Base-by-base conservation (phyloP, 108 stramenopile genomes). In the Parietichytrium sp. region DNA sequence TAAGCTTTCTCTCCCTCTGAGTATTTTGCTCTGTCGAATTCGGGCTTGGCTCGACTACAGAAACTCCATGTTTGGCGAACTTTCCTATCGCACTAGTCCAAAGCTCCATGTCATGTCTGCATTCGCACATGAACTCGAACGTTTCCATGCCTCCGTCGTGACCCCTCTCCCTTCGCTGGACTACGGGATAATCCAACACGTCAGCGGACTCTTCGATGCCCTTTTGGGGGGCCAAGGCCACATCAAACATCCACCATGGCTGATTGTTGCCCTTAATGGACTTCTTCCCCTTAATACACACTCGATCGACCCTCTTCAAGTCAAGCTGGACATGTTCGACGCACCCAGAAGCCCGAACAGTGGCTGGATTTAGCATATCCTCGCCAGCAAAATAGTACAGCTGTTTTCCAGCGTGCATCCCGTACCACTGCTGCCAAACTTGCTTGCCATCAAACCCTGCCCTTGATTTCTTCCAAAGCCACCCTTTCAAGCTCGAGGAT, bases 361-460 rank as follows among this genome's bases (percentile, higher is more conserved):
- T n/a, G n/a, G n/a, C n/a, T n/a, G n/a, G n/a, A n/a, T n/a, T n/a
- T n/a, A n/a, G n/a, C n/a, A n/a, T n/a, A n/a, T n/a, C n/a, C n/a
- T n/a, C n/a, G n/a, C n/a, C n/a, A n/a, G n/a, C n/a, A 25, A 45
- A 72, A 20, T 72, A 72, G 20, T 45, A 72, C 13, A 72, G 33
- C 33, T 72, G 38, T 6, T 10, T 8, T 1, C 25, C 61, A 10
- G 36, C 38, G 10, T 72, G 36, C 0, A 42, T 45, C 10, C 38
- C 61, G 61, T 72, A 72, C 61, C 61, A 72, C 3, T 72, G 61
- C 20, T 72, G 61, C 61, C 61, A 72, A 27, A 72, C 2, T 27
- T 72, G 61, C 42, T 72, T 33, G 3, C 61, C 61, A 72, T 72
- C 20, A 25, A 18, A 72, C 10, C 61, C 61, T 10, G 36, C 45